Evolutionary conservation across 2,329 filamentous ascomycete species (phyloP).

Genomic region (Pseudogymnoascus sp.): DNA sequence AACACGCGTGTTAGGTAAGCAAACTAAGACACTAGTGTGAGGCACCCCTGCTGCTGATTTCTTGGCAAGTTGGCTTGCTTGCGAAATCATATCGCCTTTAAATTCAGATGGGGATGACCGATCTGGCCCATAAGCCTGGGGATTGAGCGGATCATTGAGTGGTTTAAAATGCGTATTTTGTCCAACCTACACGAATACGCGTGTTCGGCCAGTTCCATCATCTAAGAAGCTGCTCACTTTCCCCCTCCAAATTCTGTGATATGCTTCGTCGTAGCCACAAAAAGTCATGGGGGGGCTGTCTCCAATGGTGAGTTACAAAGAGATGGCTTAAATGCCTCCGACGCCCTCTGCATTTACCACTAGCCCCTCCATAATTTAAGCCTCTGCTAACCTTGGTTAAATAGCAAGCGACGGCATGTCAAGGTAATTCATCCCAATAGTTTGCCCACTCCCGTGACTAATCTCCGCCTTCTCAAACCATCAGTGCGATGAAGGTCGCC

Average conservation of each 20-base stretch:
- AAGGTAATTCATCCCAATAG: constrained; percentile 20
- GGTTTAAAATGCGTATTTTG: neutral
- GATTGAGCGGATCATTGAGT: neutral
- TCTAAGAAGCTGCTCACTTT: neutral
- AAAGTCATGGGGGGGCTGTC: constrained; percentile 29
- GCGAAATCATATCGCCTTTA: neutral
- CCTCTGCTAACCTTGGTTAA: constrained; percentile 4
- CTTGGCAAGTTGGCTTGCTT: neutral
- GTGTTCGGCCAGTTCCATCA: neutral
- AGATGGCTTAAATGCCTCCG: neutral
- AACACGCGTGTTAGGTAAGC: constrained; percentile 6
- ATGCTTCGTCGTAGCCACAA: constrained; percentile 27
- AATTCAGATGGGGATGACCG: neutral
- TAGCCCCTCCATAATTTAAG: no score
- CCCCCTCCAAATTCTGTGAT: neutral
- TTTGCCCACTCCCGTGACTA: neutral
- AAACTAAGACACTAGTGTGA: neutral
- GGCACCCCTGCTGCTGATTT: neutral
- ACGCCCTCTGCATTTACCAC: neutral
- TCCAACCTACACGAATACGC: neutral
- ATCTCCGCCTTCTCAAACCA: constrained; percentile 2
- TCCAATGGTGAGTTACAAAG: constrained; percentile 21
- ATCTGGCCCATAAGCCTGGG: neutral
- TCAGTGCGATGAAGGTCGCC: constrained; percentile 28
- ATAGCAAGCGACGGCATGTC: constrained; percentile 28